These are phyloP conservation scores for Colletotrichum scovillei DNA, from an alignment of 2,329 filamentous ascomycete genomes.

Conservation along the genomic window DNA sequence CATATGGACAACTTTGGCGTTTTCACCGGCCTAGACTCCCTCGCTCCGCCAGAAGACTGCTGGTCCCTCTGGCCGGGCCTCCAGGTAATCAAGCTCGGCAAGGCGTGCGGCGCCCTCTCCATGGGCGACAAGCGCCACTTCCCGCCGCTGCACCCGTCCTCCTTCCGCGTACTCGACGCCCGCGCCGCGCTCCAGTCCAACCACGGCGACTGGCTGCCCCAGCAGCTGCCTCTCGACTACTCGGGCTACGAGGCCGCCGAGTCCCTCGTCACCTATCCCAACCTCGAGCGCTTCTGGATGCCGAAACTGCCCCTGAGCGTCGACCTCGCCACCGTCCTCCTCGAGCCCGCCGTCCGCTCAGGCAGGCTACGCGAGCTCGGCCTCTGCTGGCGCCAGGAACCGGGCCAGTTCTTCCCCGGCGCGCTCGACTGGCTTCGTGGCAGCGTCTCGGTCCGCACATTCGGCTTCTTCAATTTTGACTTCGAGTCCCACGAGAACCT, in stretches of 20 bases:
- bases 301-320: slow-evolving; percentile 31
- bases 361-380: slow-evolving; percentile 47
- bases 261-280: slow-evolving; percentile 26
- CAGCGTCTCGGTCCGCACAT: slow-evolving; percentile 44
- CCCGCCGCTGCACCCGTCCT: slow-evolving; percentile 34
- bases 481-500: slow-evolving; percentile 41
- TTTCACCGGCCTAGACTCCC: slow-evolving; percentile 29
- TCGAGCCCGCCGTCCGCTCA: slow-evolving; percentile 41
- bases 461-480: slow-evolving; percentile 49
- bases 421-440: slow-evolving; percentile 50
- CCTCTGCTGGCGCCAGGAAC: slow-evolving; percentile 36
- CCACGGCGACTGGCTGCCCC: slow-evolving; percentile 43
- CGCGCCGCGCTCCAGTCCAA: slow-evolving; percentile 43
- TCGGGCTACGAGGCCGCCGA: slow-evolving; percentile 23
- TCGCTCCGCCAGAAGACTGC: slow-evolving; percentile 26
- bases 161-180: slow-evolving; percentile 42
- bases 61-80: slow-evolving; percentile 44
- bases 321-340: slow-evolving; percentile 28
- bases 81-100: slow-evolving; percentile 43
- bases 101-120: slow-evolving; percentile 34
- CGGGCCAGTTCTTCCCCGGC: slow-evolving; percentile 42
- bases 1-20: slow-evolving; percentile 31
- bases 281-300: slow-evolving; percentile 36
- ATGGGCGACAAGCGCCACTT: slow-evolving; percentile 33
- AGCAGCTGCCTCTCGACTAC: slow-evolving; percentile 37